These are phyloP conservation scores for Capronia americana DNA, from an alignment of 2,329 filamentous ascomycete genomes.

Conservation along the genomic window DNA sequence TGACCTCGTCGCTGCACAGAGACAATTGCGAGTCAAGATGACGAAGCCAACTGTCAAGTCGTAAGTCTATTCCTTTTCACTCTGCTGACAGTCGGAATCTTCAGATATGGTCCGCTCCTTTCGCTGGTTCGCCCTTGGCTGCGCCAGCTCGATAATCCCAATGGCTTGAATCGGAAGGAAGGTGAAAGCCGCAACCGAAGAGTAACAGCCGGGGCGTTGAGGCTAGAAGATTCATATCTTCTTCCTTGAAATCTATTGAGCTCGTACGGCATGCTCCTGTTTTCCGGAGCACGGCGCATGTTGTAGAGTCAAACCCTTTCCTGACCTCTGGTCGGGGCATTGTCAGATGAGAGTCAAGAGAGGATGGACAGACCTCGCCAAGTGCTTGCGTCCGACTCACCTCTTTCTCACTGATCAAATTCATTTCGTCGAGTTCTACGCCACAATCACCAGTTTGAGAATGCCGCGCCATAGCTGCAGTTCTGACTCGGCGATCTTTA, in stretches of 20 bases:
- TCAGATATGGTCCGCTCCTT: constrained; percentile 81
- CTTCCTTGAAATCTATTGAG: constrained; percentile 81
- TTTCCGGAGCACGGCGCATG: constrained; percentile 34
- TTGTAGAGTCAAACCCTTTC: constrained; percentile 49
- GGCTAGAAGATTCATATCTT: constrained; percentile 69
- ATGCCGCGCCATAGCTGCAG: constrained; percentile 90
- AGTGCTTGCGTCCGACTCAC: constrained; percentile 21
- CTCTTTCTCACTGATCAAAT: constrained; percentile 75
- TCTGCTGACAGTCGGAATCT: constrained; percentile 56
- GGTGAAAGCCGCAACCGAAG: constrained; percentile 42
- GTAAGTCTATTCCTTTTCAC: constrained; percentile 63
- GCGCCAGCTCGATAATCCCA: constrained; percentile 82
- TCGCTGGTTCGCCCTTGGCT: constrained; percentile 69
- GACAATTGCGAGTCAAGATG: constrained; percentile 60
- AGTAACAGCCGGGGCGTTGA: constrained; percentile 70
- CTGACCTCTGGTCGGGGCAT: constrained; percentile 67
- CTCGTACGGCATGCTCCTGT: constrained; percentile 47
- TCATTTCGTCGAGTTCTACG: constrained; percentile 76
- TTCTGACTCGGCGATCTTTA: constrained; percentile 84
- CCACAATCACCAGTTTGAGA: constrained; percentile 71
- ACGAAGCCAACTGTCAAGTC: constrained; percentile 55
- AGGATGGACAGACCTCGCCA: constrained; percentile 36
- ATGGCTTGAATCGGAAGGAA: constrained; percentile 54
- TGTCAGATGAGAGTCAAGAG: constrained; percentile 72
- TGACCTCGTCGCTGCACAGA: constrained; percentile 49